A percentile compares a stretch with the other conserved stretches of the same genome.
Conservation (phyloP, 192 early-diverging fungal species). For the Diversispora epigaea region DNA sequence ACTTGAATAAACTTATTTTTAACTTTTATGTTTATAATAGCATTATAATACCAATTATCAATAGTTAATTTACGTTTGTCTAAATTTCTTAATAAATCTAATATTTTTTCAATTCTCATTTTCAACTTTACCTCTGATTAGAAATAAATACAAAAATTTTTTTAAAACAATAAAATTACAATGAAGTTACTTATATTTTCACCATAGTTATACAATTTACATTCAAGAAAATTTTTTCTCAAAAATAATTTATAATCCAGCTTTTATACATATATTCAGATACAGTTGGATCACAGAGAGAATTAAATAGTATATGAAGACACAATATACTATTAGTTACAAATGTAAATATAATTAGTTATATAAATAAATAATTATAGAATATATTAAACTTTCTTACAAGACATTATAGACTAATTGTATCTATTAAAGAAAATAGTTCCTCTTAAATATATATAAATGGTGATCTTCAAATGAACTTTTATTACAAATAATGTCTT, state of each 20-base stretch:
- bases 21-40: too few species aligned
- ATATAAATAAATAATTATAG: conserved; percentile 19
- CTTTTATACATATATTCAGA: too few species aligned
- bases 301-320: conserved; percentile 30
- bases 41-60: too few species aligned
- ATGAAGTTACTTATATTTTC: neutral
- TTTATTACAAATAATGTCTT: conserved; percentile 21
- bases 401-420: conserved; percentile 24
- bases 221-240: conserved; percentile 27
- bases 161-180: conserved; percentile 25
- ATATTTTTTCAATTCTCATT: conserved; percentile 7
- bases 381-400: conserved; percentile 28
- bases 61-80: too few species aligned
- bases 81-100: neutral
- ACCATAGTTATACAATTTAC: conserved; percentile 22
- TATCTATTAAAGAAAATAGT: conserved; percentile 25
- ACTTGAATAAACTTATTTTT: too few species aligned
- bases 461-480: conserved; percentile 27
- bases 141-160: conserved; percentile 24
- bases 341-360: conserved; percentile 4
- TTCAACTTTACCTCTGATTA: conserved; percentile 30
- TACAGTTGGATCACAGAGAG: too few species aligned
- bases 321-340: conserved; percentile 31
- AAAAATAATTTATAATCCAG: conserved; percentile 27
- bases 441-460: conserved; percentile 24